Conservation (phyloP, 2,329 filamentous ascomycete genomes). For the Magnaporthales sp. region DNA sequence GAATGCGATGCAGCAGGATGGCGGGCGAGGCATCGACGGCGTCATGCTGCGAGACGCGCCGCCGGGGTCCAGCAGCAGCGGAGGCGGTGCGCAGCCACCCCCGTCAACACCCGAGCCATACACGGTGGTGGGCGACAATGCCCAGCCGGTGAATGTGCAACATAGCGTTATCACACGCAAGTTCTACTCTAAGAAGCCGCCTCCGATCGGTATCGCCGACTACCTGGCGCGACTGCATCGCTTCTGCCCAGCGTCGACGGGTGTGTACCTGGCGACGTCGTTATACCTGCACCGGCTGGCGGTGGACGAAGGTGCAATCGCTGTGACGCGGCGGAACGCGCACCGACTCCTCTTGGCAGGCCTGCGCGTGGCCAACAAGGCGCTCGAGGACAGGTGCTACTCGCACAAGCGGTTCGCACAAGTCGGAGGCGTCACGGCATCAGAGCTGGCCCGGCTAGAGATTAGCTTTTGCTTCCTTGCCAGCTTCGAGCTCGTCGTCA, state of each 20-base stretch:
- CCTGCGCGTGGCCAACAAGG: constrained; percentile 84
- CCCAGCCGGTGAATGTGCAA: constrained; percentile 66
- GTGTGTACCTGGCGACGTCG: constrained; percentile 83
- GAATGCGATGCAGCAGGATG: constrained; percentile 7
- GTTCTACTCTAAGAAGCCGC: constrained; percentile 85
- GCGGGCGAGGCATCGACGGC: constrained; percentile 34
- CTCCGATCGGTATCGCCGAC: constrained; percentile 72
- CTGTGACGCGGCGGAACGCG: constrained; percentile 74
- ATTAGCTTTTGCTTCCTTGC: constrained; percentile 82
- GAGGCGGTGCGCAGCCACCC: constrained; percentile 15
- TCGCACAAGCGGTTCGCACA: constrained; percentile 75
- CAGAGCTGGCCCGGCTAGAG: constrained; percentile 76
- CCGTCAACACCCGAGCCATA: constrained; percentile 37
- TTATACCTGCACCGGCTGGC: constrained; percentile 80
- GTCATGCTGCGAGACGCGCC: constrained; percentile 33
- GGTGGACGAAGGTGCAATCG: constrained; percentile 67
- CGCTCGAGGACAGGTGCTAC: constrained; percentile 86
- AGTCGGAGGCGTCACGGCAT: constrained; percentile 79
- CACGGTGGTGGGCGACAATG: constrained; percentile 57
- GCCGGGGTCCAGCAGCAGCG: constrained; percentile 2
- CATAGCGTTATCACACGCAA: constrained; percentile 81
- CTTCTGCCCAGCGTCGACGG: constrained; percentile 89
- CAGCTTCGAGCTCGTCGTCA: constrained; percentile 71
- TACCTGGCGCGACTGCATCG: constrained; percentile 82
- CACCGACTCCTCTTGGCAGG: constrained; percentile 81